Percentiles rank a stretch among this genome's conserved stretches.
Evolutionary conservation across 495 filamentous ascomycete species (phyloP).

Genomic region (Penicillium steckii): DNA sequence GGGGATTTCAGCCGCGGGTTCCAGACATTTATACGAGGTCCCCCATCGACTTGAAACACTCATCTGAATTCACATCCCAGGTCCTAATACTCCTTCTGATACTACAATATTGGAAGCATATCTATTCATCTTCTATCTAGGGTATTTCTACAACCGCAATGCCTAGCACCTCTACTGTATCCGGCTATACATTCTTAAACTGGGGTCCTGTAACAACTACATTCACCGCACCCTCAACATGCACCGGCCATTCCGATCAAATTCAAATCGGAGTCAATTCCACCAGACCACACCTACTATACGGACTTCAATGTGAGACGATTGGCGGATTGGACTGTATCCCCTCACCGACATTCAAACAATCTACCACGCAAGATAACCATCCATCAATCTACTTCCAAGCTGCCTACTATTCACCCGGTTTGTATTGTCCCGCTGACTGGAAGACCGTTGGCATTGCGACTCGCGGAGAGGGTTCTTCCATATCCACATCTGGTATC

Average conservation of each 20-base stretch:
- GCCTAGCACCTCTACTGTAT: constrained; percentile 3
- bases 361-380: not conserved
- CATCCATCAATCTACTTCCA: not conserved
- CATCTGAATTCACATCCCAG: too few relatives aligned
- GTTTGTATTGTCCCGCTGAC: constrained; percentile 2
- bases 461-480: not conserved
- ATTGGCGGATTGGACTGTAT: not conserved
- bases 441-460: constrained; percentile 1
- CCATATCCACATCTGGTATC: not conserved
- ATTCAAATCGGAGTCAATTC: not conserved
- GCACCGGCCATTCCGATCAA: not conserved
- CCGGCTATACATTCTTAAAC: constrained; percentile 8
- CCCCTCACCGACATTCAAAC: not conserved
- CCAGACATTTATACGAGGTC: too few relatives aligned
- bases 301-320: not conserved
- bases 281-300: not conserved
- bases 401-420: not conserved
- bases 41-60: too few relatives aligned
- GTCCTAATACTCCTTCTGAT: too few relatives aligned
- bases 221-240: constrained; percentile 6
- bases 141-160: not conserved
- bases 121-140: too few relatives aligned
- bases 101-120: too few relatives aligned
- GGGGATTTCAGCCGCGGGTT: too few relatives aligned
- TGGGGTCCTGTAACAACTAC: constrained; percentile 10